These are phyloP conservation scores for Hypoxylon sp. DNA, from an alignment of 2,329 filamentous ascomycete genomes.

Conservation along the genomic window DNA sequence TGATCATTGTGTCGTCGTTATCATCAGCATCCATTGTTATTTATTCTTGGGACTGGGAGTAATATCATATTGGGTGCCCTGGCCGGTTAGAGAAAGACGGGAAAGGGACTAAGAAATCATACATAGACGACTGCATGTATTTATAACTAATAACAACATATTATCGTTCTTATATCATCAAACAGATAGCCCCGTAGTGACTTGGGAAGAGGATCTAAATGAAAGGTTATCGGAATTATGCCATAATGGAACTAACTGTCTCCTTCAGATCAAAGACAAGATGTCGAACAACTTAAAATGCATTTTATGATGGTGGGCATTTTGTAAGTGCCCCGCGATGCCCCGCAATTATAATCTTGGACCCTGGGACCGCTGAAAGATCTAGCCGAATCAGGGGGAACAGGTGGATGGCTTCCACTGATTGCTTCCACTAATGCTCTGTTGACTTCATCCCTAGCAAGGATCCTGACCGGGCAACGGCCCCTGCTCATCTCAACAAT, in stretches of 20 bases:
- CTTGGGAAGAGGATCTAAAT: not conserved
- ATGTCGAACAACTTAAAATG: not conserved
- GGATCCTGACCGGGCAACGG: slow-evolving; percentile 34
- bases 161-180: slow-evolving; percentile 4
- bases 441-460: slow-evolving; percentile 20
- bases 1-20: not conserved
- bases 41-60: slow-evolving; percentile 7
- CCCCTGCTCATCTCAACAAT: slow-evolving; percentile 24
- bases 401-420: too few relatives aligned
- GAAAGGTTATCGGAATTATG: not conserved
- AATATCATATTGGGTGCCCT: slow-evolving; percentile 10
- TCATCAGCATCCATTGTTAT: slow-evolving; percentile 2
- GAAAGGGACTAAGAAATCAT: not conserved
- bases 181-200: not conserved
- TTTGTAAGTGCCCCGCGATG: not conserved
- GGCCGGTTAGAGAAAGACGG: slow-evolving; percentile 3
- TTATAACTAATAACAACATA: slow-evolving; percentile 21
- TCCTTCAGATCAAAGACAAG: not conserved
- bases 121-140: slow-evolving; percentile 9
- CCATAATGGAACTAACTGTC: not conserved
- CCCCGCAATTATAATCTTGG: slow-evolving; percentile 9
- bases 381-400: not conserved
- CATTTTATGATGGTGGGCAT: not conserved
- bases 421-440: slow-evolving; percentile 4
- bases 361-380: slow-evolving; percentile 17